Percentiles rank a stretch among this genome's conserved stretches.
Conservation (phyloP, 2,329 filamentous ascomycete species). For the Hortaea werneckii region DNA sequence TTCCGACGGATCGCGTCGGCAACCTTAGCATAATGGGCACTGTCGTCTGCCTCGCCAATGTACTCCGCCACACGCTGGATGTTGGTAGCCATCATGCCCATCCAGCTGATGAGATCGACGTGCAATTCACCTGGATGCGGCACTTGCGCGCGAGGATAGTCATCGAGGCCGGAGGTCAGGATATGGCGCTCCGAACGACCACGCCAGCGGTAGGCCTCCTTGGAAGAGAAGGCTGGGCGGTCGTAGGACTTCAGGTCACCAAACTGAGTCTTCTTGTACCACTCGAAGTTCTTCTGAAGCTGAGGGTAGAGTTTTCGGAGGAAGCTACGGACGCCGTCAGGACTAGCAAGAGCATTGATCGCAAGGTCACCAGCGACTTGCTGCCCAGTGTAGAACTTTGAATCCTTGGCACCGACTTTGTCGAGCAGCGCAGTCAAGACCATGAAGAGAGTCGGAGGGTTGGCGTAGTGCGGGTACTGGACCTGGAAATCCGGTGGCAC, state of each 20-base stretch:
- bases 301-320: conserved; percentile 73
- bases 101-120: conserved; percentile 89
- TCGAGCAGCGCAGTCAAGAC: conserved; percentile 76
- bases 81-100: conserved; percentile 90
- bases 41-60: conserved; percentile 69
- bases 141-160: conserved; percentile 88
- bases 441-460: conserved; percentile 89
- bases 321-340: conserved; percentile 58
- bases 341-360: conserved; percentile 51
- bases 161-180: conserved; percentile 86
- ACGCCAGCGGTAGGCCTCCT: conserved; percentile 90
- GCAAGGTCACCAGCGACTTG: conserved; percentile 25
- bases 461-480: conserved; percentile 95
- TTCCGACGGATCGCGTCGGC: conserved; percentile 73
- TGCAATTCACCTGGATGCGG: conserved; percentile 94
- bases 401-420: conserved; percentile 44
- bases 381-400: conserved; percentile 12
- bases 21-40: conserved; percentile 58
- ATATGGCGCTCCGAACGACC: conserved; percentile 80
- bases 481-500: conserved; percentile 87
- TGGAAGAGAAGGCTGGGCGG: conserved; percentile 74
- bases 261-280: conserved; percentile 86
- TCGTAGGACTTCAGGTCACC: conserved; percentile 90
- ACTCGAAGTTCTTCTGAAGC: conserved; percentile 79
- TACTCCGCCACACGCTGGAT: conserved; percentile 68